Evolutionary conservation across 2,329 filamentous ascomycete species (phyloP), one percentile per base, ranked within the genome.

Genomic region (Plenodomus lindquistii): DNA sequence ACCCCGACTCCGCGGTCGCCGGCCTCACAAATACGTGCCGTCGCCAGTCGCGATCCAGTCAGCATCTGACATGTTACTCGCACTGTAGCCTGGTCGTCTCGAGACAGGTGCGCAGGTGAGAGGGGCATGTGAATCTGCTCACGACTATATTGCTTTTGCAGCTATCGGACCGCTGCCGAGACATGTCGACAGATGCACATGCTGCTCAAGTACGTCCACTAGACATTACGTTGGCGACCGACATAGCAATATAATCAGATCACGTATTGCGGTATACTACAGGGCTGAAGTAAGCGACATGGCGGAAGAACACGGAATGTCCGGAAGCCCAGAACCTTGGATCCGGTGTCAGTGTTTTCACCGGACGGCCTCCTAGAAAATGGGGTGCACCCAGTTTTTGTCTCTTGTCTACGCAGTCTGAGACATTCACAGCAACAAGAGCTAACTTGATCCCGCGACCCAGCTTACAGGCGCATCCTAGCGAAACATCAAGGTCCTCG

Each of bases 1-100:
- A 31, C 27, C 6, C 27, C 27, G 8, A 41, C 39, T 43, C 48
- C 42, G 42, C 42, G 43, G 42, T 21, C 29, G 29, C 41, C 36
- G 36, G 37, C 39, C 18, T 42, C 27, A 8, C 27, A 31, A 8
- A 31, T 15, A 31, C 9, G 27, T 8, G 6, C 6, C 4, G 27
- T 15, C 15, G 27, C 15, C 4, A 31, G 27, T 31, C 27, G 27
- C 15, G 6, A 7, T 31, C 27, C 27, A 31, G 27, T 31, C 27
- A 31, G 27, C 27, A 31, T 15, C 15, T 31, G 27, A 31, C 27
- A 31, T 31, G 27, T 31, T 31, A 15, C 11, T 7, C 27, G 15
- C 11, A 13, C 11, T 31, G 27, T 15, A 7, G 27, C 27, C 27
- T 31, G 27, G 27, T 15, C 6, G 27, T 31, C 27, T 31, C 15